Evolutionary conservation across 208 protist genomes (phyloP).

Genomic region (Angomonas ambiguus): DNA sequence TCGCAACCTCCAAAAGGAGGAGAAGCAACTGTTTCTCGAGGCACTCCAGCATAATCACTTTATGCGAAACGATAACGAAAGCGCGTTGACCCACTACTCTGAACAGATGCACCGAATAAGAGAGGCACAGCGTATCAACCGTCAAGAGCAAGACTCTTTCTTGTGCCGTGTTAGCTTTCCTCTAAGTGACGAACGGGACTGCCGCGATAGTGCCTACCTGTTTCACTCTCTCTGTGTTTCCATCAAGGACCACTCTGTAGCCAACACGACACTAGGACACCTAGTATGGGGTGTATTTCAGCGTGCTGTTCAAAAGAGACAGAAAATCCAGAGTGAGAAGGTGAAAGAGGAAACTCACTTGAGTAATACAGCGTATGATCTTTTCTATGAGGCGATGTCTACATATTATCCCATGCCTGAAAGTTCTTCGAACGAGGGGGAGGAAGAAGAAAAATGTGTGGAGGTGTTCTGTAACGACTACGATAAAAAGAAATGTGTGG

Average conservation of each 20-base stretch:
- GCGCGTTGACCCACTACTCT: neutral
- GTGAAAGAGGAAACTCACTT: neutral
- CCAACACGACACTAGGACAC: slow-evolving; percentile 27
- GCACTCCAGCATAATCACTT: neutral
- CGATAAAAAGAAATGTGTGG: neutral
- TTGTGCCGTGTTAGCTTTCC: neutral
- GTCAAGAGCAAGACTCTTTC: neutral
- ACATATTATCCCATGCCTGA: neutral
- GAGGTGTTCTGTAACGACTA: neutral
- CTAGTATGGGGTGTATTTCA: slow-evolving; percentile 45
- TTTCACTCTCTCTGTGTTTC: neutral
- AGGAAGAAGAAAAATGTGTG: neutral
- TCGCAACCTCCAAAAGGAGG: neutral
- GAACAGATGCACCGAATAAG: neutral
- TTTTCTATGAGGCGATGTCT: neutral
- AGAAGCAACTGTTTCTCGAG: neutral
- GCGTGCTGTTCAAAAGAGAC: slow-evolving; percentile 5
- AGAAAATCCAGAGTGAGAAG: neutral
- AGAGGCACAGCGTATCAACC: neutral
- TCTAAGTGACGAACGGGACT: neutral
- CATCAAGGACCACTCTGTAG: neutral
- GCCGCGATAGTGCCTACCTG: neutral
- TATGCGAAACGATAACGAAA: neutral
- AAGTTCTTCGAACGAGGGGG: neutral
- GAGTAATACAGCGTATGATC: neutral